phyloP scores from a whole-genome alignment of 768 basidiomycete species.

The Tricholomella constricta region DNA sequence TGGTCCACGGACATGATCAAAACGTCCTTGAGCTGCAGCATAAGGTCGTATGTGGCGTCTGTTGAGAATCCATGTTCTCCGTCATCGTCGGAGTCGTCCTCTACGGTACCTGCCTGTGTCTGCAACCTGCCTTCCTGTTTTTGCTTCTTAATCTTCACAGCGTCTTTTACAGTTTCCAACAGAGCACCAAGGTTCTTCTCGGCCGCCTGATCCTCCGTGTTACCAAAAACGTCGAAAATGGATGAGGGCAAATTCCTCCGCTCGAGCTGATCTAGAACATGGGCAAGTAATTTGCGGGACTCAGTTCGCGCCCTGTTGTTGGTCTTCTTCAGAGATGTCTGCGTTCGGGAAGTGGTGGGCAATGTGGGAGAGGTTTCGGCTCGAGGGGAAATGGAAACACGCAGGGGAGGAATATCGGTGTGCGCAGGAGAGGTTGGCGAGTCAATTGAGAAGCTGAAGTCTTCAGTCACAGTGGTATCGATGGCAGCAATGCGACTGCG shows the following conservation, averaged over 20 bases:
- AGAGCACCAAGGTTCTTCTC: constrained; percentile 42
- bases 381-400: constrained; percentile 26
- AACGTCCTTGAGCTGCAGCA: constrained; percentile 63
- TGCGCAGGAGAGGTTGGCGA: constrained; percentile 5
- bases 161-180: constrained; percentile 46
- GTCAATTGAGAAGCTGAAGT: constrained; percentile 11
- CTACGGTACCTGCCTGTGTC: constrained; percentile 17
- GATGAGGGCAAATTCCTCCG: constrained; percentile 55
- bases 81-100: constrained; percentile 55
- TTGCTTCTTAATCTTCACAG: constrained; percentile 37
- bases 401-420: constrained; percentile 24
- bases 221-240: constrained; percentile 44
- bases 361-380: constrained; percentile 23
- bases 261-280: constrained; percentile 65
- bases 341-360: constrained; percentile 18
- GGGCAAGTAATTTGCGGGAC: constrained; percentile 67
- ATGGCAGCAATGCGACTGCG: constrained; percentile 12
- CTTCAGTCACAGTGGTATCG: constrained; percentile 6
- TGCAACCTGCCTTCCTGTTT: constrained; percentile 24
- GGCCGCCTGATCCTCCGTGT: constrained; percentile 21
- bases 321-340: constrained; percentile 21
- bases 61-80: constrained; percentile 53
- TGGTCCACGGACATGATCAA: constrained; percentile 55
- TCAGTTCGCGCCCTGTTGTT: constrained; percentile 54
- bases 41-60: constrained; percentile 64